Base-by-base conservation (phyloP, 768 basidiomycete species). In the Candolleomyces aberdarensis region DNA sequence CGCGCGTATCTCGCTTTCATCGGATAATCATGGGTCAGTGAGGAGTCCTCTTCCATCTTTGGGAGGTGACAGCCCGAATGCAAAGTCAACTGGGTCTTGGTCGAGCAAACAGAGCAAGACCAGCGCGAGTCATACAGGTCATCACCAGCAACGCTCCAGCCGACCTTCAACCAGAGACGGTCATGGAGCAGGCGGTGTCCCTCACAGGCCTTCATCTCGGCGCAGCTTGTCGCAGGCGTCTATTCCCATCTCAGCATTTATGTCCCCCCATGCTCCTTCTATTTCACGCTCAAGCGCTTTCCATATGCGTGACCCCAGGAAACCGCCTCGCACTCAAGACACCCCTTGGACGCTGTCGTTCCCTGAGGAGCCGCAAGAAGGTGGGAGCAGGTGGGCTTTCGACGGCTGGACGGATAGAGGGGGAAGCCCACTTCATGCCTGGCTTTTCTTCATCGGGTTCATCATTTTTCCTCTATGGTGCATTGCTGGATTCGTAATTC, bases 221-320 rank as follows among this genome's bases (percentile, higher is more conserved):
- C 81, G 78, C 47, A 88, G 86, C 67, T 74, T 87, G 60, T 89
- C 89, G 3, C 85, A 87, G 68, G 76, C 80, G 13, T 92, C 90
- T n/a, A 88, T 93, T 20, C 91, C 91, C 3, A 83, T 93, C 58
- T 88, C 87, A 44, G 91, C 91, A 3, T 76, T 91, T 63, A 80
- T 93, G 47, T 86, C 89, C 3, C 90, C 91, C 0, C 89, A 89
- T 66, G 89, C 88, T 26, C 91, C 89, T 5, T 92, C 91, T 8
- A 67, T 93, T 43, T 74, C 78, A 41, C 79, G 75, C 49, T 85
- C 85, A 13, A 72, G 81, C 31, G 80, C 78, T 17, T 92, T 86
- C 65, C 89, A 92, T 67, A 92, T 92, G 91, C 85, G 88, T 39
- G 91, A 92, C 71, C 91, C 89, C 0, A 82, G 85, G 19, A 87